phyloP scores from a whole-genome alignment of 2,329 filamentous ascomycete genomes.

The Phialophora macrospora region DNA sequence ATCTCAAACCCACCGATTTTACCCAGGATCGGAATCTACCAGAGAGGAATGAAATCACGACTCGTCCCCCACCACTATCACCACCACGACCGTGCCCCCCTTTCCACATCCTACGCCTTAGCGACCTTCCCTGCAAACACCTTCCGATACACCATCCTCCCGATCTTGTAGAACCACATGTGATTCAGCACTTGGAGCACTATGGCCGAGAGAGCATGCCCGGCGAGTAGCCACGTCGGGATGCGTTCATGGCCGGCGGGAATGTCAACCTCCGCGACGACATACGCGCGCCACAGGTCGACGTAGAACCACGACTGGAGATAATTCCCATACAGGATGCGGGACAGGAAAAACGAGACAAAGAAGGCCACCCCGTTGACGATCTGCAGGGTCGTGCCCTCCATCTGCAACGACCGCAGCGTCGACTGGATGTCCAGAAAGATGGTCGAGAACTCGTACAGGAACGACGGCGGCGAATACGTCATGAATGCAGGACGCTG shows the following conservation, averaged over 20 bases:
- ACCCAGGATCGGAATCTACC: too few species aligned
- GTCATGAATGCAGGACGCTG: slow-evolving; percentile 12
- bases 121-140: not conserved
- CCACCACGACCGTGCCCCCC: not conserved
- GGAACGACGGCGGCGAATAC: slow-evolving; percentile 7
- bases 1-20: too few species aligned
- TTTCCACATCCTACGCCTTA: not conserved
- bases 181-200: slow-evolving; percentile 1
- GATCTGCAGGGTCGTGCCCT: slow-evolving; percentile 11
- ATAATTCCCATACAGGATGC: slow-evolving; percentile 8
- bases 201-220: slow-evolving; percentile 1
- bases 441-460: slow-evolving; percentile 15
- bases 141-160: slow-evolving; percentile 5
- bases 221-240: slow-evolving; percentile 6
- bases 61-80: not conserved
- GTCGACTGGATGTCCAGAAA: slow-evolving; percentile 9
- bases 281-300: slow-evolving; percentile 5
- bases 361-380: slow-evolving; percentile 11
- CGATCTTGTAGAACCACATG: slow-evolving; percentile 17
- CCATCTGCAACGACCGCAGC: slow-evolving; percentile 1
- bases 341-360: slow-evolving; percentile 10
- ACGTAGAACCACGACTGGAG: slow-evolving; percentile 13
- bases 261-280: not conserved
- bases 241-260: not conserved
- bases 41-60: too few species aligned